phyloP scores from a whole-genome alignment of 306 rosid genomes.

The Prunus mongolica region DNA sequence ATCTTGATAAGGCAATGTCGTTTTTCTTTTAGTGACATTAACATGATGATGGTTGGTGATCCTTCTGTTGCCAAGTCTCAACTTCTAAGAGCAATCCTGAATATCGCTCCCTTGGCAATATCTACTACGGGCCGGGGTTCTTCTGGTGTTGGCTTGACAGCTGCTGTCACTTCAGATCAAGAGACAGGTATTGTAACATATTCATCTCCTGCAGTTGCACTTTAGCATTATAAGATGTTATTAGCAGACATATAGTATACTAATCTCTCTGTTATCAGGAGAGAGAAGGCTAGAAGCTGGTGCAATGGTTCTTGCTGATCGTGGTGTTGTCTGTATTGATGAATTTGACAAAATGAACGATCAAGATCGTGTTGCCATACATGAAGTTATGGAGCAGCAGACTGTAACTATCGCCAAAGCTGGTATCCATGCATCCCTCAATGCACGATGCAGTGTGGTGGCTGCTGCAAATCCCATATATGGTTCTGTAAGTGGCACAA shows the following conservation, averaged over 20 bases:
- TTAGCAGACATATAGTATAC: not conserved
- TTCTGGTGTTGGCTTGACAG: slow-evolving; percentile 98
- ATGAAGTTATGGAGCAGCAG: slow-evolving; percentile 99
- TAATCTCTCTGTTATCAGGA: slow-evolving; percentile 46
- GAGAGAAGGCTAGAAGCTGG: slow-evolving; percentile 99
- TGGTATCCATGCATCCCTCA: slow-evolving; percentile 97
- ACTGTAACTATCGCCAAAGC: slow-evolving; percentile 99
- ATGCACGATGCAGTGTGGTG: slow-evolving; percentile 97
- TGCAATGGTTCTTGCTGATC: slow-evolving; percentile 98
- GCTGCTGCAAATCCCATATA: slow-evolving; percentile 99
- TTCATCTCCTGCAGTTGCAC: not conserved
- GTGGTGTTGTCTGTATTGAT: slow-evolving; percentile 99
- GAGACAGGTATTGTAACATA: slow-evolving; percentile 69
- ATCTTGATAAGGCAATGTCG: slow-evolving; percentile 6
- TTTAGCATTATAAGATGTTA: slow-evolving; percentile 4
- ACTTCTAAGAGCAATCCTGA: slow-evolving; percentile 89
- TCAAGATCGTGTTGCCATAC: slow-evolving; percentile 96
- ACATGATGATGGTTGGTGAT: slow-evolving; percentile 99
- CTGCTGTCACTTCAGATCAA: slow-evolving; percentile 98
- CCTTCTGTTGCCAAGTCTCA: slow-evolving; percentile 99
- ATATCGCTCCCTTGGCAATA: slow-evolving; percentile 93
- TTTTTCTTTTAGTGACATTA: slow-evolving; percentile 70
- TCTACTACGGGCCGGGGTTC: slow-evolving; percentile 99
- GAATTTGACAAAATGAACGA: slow-evolving; percentile 99
- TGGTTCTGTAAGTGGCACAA: slow-evolving; percentile 75